phyloP scores from a whole-genome alignment of 2,329 filamentous ascomycete genomes.

The Tricladium varicosporioides region DNA sequence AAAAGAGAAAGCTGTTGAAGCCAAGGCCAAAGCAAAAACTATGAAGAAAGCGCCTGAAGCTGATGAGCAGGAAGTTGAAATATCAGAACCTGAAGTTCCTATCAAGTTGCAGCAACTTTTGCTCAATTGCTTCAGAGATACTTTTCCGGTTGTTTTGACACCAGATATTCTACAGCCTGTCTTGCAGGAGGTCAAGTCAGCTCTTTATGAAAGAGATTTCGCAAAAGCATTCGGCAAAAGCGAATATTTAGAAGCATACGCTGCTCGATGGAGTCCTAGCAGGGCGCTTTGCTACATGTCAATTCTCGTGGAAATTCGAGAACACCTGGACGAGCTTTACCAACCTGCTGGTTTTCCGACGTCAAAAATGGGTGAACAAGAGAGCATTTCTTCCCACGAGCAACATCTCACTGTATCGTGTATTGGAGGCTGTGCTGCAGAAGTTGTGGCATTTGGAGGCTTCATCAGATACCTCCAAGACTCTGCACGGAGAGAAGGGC shows the following conservation, averaged over 20 bases:
- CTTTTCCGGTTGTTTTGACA: conserved; percentile 54
- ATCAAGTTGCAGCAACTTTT: conserved; percentile 64
- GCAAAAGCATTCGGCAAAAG: conserved; percentile 70
- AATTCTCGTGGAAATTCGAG: conserved; percentile 42
- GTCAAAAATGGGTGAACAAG: not conserved
- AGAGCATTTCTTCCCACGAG: not conserved
- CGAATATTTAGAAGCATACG: conserved; percentile 77
- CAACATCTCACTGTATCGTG: conserved; percentile 18
- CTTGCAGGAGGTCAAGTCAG: conserved; percentile 80
- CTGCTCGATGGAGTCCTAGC: conserved; percentile 85
- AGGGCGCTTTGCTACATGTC: conserved; percentile 77
- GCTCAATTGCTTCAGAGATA: conserved; percentile 68
- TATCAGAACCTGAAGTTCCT: conserved; percentile 36
- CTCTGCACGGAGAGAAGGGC: conserved; percentile 8
- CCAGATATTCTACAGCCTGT: conserved; percentile 49
- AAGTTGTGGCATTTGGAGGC: conserved; percentile 62
- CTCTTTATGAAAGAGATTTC: conserved; percentile 86
- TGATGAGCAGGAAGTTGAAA: not conserved
- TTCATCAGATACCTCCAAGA: conserved; percentile 42
- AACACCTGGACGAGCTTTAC: conserved; percentile 20
- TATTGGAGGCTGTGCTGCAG: conserved; percentile 52
- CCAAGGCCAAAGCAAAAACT: conserved; percentile 14
- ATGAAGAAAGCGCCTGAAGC: conserved; percentile 5
- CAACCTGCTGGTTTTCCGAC: not conserved
- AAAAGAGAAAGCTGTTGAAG: conserved; percentile 13